Evolutionary conservation across 2,329 filamentous ascomycete species (phyloP).

Genomic region (Orbilia javanica): DNA sequence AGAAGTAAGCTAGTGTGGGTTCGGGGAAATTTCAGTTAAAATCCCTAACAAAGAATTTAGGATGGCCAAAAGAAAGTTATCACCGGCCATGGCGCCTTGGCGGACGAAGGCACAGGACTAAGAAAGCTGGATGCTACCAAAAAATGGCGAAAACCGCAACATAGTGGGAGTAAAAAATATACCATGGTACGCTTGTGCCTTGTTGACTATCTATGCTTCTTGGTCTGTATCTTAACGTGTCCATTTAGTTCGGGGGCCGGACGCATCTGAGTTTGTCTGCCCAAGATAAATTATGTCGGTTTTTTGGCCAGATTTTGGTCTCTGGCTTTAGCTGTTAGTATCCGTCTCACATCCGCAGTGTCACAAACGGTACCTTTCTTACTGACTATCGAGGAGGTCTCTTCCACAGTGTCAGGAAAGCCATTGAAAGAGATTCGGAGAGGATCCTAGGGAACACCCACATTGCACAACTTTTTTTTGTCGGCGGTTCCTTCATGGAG

Average conservation of each 20-base stretch:
- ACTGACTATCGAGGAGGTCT: constrained; percentile 61
- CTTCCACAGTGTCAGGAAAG: constrained; percentile 85
- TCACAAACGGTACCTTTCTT: background rate
- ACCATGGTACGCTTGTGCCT: constrained; percentile 5
- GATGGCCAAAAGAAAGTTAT: constrained; percentile 84
- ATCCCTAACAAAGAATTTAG: constrained; percentile 1
- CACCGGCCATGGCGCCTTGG: constrained; percentile 87
- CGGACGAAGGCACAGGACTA: constrained; percentile 78
- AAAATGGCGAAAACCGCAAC: constrained; percentile 82
- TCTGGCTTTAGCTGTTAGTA: constrained; percentile 81
- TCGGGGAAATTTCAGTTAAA: background rate
- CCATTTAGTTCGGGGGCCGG: background rate
- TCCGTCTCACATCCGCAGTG: constrained; percentile 69
- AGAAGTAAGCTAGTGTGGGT: constrained; percentile 21
- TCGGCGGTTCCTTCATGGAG: constrained; percentile 87
- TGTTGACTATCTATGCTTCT: background rate
- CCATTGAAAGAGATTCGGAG: constrained; percentile 88
- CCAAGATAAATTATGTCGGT: constrained; percentile 80
- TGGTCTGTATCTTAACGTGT: background rate
- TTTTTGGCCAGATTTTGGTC: constrained; percentile 94
- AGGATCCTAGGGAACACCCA: constrained; percentile 80
- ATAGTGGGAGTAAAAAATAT: background rate
- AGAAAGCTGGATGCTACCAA: constrained; percentile 92
- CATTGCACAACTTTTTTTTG: constrained; percentile 87
- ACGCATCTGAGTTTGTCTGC: constrained; percentile 76